Conservation (phyloP, 768 basidiomycete species). For the Neoboletus brunneissimus region DNA sequence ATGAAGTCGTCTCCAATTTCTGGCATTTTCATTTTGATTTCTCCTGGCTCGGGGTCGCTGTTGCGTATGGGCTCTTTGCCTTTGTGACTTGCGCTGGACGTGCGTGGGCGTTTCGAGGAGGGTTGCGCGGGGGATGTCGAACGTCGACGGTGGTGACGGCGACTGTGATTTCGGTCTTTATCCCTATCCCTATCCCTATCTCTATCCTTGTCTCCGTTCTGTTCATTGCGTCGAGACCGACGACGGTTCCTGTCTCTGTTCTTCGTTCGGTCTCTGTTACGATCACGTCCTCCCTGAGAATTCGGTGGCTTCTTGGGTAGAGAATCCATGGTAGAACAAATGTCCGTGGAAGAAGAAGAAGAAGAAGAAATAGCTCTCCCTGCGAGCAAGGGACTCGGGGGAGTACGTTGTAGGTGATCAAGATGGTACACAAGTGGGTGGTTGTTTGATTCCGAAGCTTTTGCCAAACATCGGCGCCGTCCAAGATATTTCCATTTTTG, state of each 20-base stretch:
- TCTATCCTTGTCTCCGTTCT: slow-evolving; percentile 4
- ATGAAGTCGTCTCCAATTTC: slow-evolving; percentile 33
- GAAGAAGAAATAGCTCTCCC: neutral
- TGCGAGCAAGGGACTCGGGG: neutral
- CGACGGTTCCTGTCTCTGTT: slow-evolving; percentile 6
- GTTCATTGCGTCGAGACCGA: slow-evolving; percentile 9
- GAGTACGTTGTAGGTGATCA: neutral
- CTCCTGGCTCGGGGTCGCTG: slow-evolving; percentile 9
- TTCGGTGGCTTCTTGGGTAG: slow-evolving; percentile 19
- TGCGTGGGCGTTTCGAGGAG: slow-evolving; percentile 19
- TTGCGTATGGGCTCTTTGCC: slow-evolving; percentile 13
- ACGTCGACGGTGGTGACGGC: slow-evolving; percentile 6
- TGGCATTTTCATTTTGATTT: slow-evolving; percentile 7
- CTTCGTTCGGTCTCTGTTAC: slow-evolving; percentile 11
- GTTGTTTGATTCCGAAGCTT: slow-evolving; percentile 29
- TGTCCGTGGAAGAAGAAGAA: no score
- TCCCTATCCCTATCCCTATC: slow-evolving; percentile 3
- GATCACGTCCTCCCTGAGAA: slow-evolving; percentile 16
- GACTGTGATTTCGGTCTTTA: neutral
- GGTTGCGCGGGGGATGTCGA: slow-evolving; percentile 15
- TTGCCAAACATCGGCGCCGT: slow-evolving; percentile 14
- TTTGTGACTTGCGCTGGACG: slow-evolving; percentile 13
- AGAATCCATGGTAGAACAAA: slow-evolving; percentile 12
- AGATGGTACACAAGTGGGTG: neutral
- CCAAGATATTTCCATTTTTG: neutral